These are phyloP conservation scores for Oleoguttula mirabilis DNA, from an alignment of 495 filamentous ascomycete species.

Conservation along the genomic window DNA sequence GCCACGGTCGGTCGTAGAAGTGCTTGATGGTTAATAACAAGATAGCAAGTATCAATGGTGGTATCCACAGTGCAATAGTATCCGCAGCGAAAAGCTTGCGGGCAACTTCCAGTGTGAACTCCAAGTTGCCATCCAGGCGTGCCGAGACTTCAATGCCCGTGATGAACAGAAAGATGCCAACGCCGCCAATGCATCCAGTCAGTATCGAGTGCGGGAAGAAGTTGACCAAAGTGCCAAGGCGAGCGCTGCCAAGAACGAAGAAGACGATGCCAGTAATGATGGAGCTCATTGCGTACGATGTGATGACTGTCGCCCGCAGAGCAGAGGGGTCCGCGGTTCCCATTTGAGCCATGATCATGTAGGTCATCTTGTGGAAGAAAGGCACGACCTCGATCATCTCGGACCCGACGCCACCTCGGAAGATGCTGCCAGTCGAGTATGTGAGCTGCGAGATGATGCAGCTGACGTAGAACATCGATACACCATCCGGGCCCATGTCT, in stretches of 20 bases:
- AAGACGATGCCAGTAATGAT: conserved; percentile 84
- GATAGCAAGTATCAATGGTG: conserved; percentile 65
- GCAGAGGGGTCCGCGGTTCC: conserved; percentile 70
- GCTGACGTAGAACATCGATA: conserved; percentile 98
- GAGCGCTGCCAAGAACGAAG: conserved; percentile 74
- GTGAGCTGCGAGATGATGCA: conserved; percentile 87
- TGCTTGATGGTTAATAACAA: conserved; percentile 63
- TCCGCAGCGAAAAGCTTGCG: conserved; percentile 55
- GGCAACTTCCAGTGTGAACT: conserved; percentile 65
- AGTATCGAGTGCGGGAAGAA: conserved; percentile 94
- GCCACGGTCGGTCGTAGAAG: conserved; percentile 63
- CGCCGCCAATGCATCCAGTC: conserved; percentile 94
- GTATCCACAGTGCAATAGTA: conserved; percentile 69
- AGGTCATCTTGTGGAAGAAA: conserved; percentile 29
- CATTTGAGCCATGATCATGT: conserved; percentile 66
- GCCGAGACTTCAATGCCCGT: conserved; percentile 95
- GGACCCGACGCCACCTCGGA: conserved; percentile 87
- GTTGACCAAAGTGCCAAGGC: conserved; percentile 78
- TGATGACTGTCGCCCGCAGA: conserved; percentile 83
- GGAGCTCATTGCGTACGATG: conserved; percentile 81
- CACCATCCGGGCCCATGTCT: conserved; percentile 75
- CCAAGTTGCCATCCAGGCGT: conserved; percentile 67
- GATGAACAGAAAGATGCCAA: conserved; percentile 87
- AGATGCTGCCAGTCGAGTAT: conserved; percentile 82
- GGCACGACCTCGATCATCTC: conserved; percentile 55